Evolutionary conservation across 306 rosid species (phyloP).

Genomic region (Casuarina glauca): DNA sequence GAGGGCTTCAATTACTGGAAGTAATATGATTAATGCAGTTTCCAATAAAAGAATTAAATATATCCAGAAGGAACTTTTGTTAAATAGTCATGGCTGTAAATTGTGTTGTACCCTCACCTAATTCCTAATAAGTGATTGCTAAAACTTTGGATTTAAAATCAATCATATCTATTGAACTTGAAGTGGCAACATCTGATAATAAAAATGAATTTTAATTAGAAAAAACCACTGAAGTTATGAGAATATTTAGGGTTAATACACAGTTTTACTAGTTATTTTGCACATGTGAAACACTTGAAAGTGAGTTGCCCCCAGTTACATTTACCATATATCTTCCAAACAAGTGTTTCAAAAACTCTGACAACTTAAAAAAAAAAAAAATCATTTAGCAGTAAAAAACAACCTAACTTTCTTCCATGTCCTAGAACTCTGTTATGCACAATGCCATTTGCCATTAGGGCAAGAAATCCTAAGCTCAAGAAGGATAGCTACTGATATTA

Average conservation of each 20-base stretch:
- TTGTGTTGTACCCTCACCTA: background rate
- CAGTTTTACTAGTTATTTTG: background rate
- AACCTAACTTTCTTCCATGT: background rate
- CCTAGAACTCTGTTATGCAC: background rate
- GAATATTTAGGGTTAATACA: background rate
- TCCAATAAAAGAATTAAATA: background rate
- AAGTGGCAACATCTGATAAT: background rate
- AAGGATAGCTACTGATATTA: background rate
- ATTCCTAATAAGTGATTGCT: background rate
- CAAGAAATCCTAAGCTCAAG: background rate
- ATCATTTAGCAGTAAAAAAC: background rate
- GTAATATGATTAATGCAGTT: background rate
- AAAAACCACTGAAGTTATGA: background rate
- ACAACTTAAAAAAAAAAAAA: background rate
- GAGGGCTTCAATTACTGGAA: background rate
- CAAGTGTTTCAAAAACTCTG: background rate
- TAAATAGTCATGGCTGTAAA: background rate
- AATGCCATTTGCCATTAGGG: background rate
- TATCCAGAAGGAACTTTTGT: background rate
- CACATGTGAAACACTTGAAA: background rate
- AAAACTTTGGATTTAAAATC: background rate
- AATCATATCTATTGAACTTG: background rate
- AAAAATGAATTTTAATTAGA: background rate
- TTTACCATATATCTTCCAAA: background rate
- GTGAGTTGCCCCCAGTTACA: background rate